Evolutionary conservation across 768 basidiomycete genomes (phyloP).

Genomic region (Tephrocybe sp.): DNA sequence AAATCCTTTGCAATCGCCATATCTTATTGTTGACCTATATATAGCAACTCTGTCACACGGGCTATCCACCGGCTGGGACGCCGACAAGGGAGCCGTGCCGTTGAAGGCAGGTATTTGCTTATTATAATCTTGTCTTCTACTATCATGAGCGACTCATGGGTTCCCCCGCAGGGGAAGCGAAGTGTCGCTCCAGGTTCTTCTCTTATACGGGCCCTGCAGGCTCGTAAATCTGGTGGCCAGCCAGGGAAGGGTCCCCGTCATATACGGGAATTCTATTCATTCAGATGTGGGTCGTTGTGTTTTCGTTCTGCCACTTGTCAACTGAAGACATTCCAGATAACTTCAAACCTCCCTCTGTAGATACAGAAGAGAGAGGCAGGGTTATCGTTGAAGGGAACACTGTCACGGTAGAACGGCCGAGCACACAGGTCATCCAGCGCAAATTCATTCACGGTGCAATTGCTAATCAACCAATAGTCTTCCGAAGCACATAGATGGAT

Average conservation of each 20-base stretch:
- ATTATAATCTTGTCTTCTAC: conserved; percentile 30
- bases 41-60: not conserved
- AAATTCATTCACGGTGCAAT: not conserved
- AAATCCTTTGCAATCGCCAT: no score
- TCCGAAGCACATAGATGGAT: conserved; percentile 54
- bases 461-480: conserved; percentile 29
- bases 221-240: conserved; percentile 62
- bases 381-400: conserved; percentile 56
- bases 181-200: conserved; percentile 61
- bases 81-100: not conserved
- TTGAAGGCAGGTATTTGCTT: not conserved
- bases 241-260: conserved; percentile 44
- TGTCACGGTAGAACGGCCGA: conserved; percentile 64
- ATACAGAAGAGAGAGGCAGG: conserved; percentile 59
- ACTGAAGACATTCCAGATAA: conserved; percentile 46
- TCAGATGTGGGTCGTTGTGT: conserved; percentile 56
- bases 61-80: not conserved
- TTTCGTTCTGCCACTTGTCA: not conserved
- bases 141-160: conserved; percentile 45
- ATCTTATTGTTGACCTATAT: no score
- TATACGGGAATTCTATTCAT: conserved; percentile 69
- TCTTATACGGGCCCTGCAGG: conserved; percentile 62
- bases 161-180: conserved; percentile 57
- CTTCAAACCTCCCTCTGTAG: conserved; percentile 73
- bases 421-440: conserved; percentile 49